Evolutionary conservation across 163 green algal species (phyloP), one percentile per base, ranked within the genome.

Genomic region (Volvox carteri): DNA sequence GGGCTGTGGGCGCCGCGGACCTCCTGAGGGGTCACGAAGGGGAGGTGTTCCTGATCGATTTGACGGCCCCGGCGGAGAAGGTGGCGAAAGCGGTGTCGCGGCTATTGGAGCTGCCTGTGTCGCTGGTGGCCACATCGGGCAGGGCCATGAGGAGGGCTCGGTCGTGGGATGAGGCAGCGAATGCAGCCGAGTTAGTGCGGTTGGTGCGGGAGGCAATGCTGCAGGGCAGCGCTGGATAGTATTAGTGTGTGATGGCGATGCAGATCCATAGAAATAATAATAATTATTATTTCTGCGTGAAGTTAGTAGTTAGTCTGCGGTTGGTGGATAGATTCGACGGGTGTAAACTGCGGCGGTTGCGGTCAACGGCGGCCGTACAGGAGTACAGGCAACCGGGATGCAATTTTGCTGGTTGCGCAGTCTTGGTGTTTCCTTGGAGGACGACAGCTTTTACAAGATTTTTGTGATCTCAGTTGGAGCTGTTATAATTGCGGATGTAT

Each of bases 1-100:
- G 90, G 18, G 42, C 85, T 16, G 93, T 97, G 48, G 95, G 95
- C 7, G 95, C 95, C 0, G 94, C 93, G 16, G 92, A 96, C 80
- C 92, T 97, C 44, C 78, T 97, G 52, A 62, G 75, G 11, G 39
- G 48, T 1, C 37, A 54, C 14, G 30, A 78, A 0, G 91, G 86
- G 0, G 92, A 96, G 86, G 90, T 95, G 28, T 33, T 95, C 1
- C 70, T 92, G 39, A 30, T 89, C 0, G 90, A 96, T 80, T 78
- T 96, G 0, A 88, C 42, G 19, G 67, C 65, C 68, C 67, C 68
- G 21, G 21, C 74, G n/a, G 74, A 21, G 23, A 25, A 90, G 50
- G 42, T 93, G 65, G 90, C 92, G 30, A 74, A 75, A 30, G 28
- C 60, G 1, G 35, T 96, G 1, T 91, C 87, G 25, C 28, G 11